Base-by-base conservation (phyloP, 1,139 yeast species). In the Kodamaea arcana region DNA sequence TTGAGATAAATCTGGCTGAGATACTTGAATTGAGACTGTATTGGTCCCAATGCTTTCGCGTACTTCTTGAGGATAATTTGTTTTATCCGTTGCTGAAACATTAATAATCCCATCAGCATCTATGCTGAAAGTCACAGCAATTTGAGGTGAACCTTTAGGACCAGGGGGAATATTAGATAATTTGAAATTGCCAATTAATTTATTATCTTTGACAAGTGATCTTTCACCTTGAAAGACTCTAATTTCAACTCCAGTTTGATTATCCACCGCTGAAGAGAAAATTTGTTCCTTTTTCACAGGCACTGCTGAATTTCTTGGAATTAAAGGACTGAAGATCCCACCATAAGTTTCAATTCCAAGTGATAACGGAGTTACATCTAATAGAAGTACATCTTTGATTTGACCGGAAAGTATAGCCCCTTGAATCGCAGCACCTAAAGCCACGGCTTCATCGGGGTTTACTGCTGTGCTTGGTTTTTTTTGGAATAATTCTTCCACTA, bases 361-460 rank as follows among this genome's bases (percentile, higher is more conserved):
- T 3, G 90, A 80, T 43, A 83, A 64, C 11, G 94, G 92, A 1
- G 90, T 83, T 8, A 83, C 94, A 60, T 83, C 94, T 27, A 83
- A 59, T 34, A 83, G 59, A 16, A 83, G 70, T n/a, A 83, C 92
- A 52, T 83, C 78, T 50, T 74, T 78, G 24, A 73, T 65, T 41
- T 80, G 82, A 3, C 92, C 92, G 2, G 86, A 76, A 23, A 83
- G 60, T 4, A 83, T 79, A 17, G 87, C 90, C 16, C 88, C 92
- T 58, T 83, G 94, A 40, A 83, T 83, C 2, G 92, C 92, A 4
- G 94, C 94, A 38, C 94, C 94, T 29, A 83, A 55, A 1, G 92
- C 92, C 12, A 83, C 94, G 0, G 92, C 90, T 55, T 83, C 94
- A 54, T 83, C 94, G 1, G 94, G 94, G 47, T 83, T 83, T 2